Base-by-base conservation (phyloP, 768 basidiomycete species). In the Russula sp. region DNA sequence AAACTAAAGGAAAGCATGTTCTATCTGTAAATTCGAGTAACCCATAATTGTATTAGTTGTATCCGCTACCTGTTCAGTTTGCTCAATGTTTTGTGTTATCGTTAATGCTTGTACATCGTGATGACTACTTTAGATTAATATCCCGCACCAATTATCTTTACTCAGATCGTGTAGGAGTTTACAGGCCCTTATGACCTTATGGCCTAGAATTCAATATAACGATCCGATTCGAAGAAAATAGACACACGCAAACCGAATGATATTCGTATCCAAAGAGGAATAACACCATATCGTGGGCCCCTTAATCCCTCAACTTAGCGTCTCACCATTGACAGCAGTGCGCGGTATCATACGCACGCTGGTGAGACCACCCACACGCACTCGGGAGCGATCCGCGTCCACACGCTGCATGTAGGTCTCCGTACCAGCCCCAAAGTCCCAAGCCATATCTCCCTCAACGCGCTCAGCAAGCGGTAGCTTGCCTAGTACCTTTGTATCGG, bases 1-100 rank as follows among this genome's bases (percentile, higher is more conserved):
- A 70, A 67, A 7, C 70, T 90, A 69, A 86, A 82, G 73, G 79
- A 87, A 41, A 85, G 84, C 0, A 90, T 90, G 88, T 90, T 81
- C 68, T 90, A 90, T 72, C 75, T 90, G n/a, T 88, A 65, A 66
- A 48, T 22, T 7, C 38, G 18, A 53, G 45, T 32, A 11, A 16
- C 34, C 50, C 5, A 14, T 52, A 20, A 34, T 35, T 35, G 14
- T 22, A 14, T 32, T 49, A 18, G 13, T 13, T 42, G 29, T 32
- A 36, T 56, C 11, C 3, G 18, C 39, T n/a, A n/a, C n/a, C n/a
- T n/a, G n/a, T n/a, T n/a, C n/a, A n/a, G n/a, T n/a, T n/a, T n/a
- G n/a, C n/a, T n/a, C 11, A 36, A 7, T 52, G n/a, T 20, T 20
- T 47, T 39, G 36, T 41, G 32, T 13, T 45, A 14, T 46, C 22